phyloP scores from a whole-genome alignment of 2,329 filamentous ascomycete genomes.

The Grosmannia clavigera region DNA sequence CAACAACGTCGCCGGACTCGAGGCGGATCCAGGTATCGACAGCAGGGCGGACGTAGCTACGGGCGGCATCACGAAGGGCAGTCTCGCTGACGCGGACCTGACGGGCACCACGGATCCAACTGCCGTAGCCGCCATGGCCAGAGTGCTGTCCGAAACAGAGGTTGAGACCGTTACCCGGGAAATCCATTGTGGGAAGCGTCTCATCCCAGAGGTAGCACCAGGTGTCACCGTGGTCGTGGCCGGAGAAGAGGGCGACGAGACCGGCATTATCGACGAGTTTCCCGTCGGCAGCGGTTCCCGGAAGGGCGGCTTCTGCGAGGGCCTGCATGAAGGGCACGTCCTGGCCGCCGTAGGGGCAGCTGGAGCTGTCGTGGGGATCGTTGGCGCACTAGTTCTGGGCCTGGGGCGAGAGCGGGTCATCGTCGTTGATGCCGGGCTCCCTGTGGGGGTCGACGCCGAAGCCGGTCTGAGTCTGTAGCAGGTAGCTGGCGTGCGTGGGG shows the following conservation, averaged over 20 bases:
- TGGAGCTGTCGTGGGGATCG: constrained; percentile 12
- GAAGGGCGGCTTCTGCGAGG: constrained; percentile 27
- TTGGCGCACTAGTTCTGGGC: constrained; percentile 20
- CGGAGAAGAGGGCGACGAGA: constrained; percentile 39
- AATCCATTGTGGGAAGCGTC: constrained; percentile 12
- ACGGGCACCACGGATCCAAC: constrained; percentile 45
- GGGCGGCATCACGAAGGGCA: constrained; percentile 8
- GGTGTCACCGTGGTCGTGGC: constrained; percentile 46
- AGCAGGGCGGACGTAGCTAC: constrained; percentile 6
- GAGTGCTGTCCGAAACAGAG: constrained; percentile 46
- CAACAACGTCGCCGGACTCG: constrained; percentile 32
- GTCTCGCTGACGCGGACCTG: constrained; percentile 10
- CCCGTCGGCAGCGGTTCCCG: constrained; percentile 22
- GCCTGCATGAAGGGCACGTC: constrained; percentile 46
- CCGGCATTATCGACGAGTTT: constrained; percentile 26
- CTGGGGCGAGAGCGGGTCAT: constrained; percentile 19
- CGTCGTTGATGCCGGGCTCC: constrained; percentile 23
- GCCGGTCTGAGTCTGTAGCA: constrained; percentile 14
- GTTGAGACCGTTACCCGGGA: constrained; percentile 23
- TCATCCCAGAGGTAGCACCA: constrained; percentile 32
- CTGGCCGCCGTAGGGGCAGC: constrained; percentile 24
- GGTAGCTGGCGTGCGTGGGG: constrained; percentile 21
- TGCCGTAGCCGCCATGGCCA: constrained; percentile 58
- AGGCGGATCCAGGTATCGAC: constrained; percentile 40
- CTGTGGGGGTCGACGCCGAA: constrained; percentile 15